Base-by-base conservation (phyloP, 2,329 filamentous ascomycete species). In the Apiospora hydei region DNA sequence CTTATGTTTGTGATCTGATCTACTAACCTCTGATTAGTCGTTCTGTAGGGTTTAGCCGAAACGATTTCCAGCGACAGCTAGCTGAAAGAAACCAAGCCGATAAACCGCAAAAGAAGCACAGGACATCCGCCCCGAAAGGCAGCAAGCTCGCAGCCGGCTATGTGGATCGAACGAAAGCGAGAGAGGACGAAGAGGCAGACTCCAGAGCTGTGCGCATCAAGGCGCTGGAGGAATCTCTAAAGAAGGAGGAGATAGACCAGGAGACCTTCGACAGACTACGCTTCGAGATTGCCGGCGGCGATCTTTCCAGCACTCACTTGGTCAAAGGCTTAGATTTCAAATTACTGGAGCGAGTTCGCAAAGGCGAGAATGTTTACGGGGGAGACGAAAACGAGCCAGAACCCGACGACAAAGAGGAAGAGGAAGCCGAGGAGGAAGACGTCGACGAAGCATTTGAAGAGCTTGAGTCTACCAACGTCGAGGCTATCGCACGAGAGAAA, bases 291-390 rank as follows among this genome's bases (percentile, higher is more conserved):
- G 89, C 94, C 0, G 95, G 95, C 4, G 96, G 95, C 10, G 93
- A 97, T 80, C 83, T 95, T 30, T 85, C 85, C 18, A 94, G 91
- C 77, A 97, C 95, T 18, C 94, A 98, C 85, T 83, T 98, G 75
- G 92, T 98, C 67, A 98, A 98, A 80, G 96, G 96, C 0, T 83
- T 99, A 69, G 96, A 99, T 82, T 93, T 94, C 80, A 93, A 93
- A 81, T 85, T 98, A 16, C 84, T 95, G 41, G 89, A 93, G 80
- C 87, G 91, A 75, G 87, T 93, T 73, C 88, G 88, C 73, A 88
- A 87, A 71, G 93, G 93, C 53, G 93, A 95, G 80, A 84, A 95
- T 81, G 87, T 94, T 1, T 88, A 86, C 75, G 81, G 78, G n/a
- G 82, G 83, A 10, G 78, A 77, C 11, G 77, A 80, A 43, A 74